These are phyloP conservation scores for Auriscalpium vulgare DNA, from an alignment of 768 basidiomycete species.

Conservation along the genomic window DNA sequence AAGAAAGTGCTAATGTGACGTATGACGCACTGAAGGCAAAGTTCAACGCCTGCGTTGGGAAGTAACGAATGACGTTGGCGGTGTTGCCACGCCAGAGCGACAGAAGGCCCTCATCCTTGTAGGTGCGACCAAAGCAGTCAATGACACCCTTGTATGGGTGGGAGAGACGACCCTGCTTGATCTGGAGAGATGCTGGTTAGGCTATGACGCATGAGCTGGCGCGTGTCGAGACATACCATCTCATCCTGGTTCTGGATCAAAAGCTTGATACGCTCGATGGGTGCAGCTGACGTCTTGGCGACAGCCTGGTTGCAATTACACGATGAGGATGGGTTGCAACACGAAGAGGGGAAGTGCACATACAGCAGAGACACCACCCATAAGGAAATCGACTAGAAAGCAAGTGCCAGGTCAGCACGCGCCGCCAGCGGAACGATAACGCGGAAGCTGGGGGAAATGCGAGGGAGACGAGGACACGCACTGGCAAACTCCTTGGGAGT, in stretches of 20 bases:
- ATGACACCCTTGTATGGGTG: constrained; percentile 93
- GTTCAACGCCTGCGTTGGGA: constrained; percentile 99
- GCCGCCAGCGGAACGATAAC: constrained; percentile 1
- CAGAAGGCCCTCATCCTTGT: constrained; percentile 89
- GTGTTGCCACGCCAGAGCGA: constrained; percentile 99
- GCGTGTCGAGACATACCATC: constrained; percentile 51
- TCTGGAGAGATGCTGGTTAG: constrained; percentile 36
- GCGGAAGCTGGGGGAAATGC: neutral
- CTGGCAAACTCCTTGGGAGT: constrained; percentile 85
- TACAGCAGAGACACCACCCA: constrained; percentile 93
- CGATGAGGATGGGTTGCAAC: constrained; percentile 6
- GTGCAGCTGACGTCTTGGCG: constrained; percentile 97
- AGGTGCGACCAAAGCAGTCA: constrained; percentile 90
- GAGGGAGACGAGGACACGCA: constrained; percentile 28
- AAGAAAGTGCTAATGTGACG: neutral
- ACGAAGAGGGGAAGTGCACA: constrained; percentile 21
- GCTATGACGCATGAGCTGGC: neutral
- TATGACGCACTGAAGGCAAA: constrained; percentile 91
- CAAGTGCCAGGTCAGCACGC: constrained; percentile 26
- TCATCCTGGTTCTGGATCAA: constrained; percentile 99
- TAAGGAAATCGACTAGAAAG: constrained; percentile 77
- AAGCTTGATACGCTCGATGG: constrained; percentile 99
- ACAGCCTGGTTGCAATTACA: constrained; percentile 58
- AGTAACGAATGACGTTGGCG: constrained; percentile 99
- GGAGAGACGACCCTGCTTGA: constrained; percentile 98